Evolutionary conservation across 176 grass and related monocot genomes (phyloP).

Genomic region (Hordeum vulgare): MorexV3_pseudomolecules_assembly NC_058518.1:465324345-465324844

Average conservation of each 20-base stretch:
- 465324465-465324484: neutral
- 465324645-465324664: neutral
- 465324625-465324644: constrained; percentile 13
- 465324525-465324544: neutral
- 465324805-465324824: too few relatives aligned
- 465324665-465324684: neutral
- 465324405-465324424: neutral
- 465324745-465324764: too few relatives aligned
- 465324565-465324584: constrained; percentile 18
- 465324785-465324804: too few relatives aligned
- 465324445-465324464: neutral
- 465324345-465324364: neutral
- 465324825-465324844: too few relatives aligned
- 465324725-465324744: too few relatives aligned
- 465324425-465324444: neutral
- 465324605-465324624: neutral
- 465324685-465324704: neutral
- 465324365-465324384: neutral
- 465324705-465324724: neutral
- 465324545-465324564: neutral
- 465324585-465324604: constrained; percentile 16
- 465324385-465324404: neutral
- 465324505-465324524: neutral
- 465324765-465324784: too few relatives aligned
- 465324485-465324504: too few relatives aligned